Percentiles rank a stretch among this genome's conserved stretches.
Conservation (phyloP, 257 asterid species). For the Jasminum sambac region DNA sequence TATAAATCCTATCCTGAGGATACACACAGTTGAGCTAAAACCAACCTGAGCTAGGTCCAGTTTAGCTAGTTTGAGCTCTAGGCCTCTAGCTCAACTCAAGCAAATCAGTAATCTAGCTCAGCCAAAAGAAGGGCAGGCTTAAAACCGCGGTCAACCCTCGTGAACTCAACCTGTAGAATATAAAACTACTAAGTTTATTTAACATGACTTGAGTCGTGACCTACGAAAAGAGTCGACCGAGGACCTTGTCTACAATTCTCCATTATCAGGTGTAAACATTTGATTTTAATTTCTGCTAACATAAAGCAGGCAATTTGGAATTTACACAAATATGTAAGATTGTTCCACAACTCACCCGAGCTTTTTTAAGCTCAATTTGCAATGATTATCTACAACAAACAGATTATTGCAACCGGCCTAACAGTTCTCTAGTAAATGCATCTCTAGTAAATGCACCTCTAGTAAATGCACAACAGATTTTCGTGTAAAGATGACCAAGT, state of each 20-base stretch:
- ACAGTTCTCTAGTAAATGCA: not conserved
- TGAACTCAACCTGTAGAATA: not conserved
- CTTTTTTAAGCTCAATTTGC: no score
- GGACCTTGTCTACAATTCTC: not conserved
- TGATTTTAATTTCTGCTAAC: not conserved
- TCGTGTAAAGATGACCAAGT: not conserved
- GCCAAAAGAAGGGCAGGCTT: not conserved
- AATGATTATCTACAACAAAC: not conserved
- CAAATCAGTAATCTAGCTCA: not conserved
- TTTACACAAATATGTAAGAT: not conserved
- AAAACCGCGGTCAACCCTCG: not conserved
- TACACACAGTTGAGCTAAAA: not conserved
- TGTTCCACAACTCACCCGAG: not conserved
- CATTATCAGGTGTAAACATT: not conserved
- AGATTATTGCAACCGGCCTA: not conserved
- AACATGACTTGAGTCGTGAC: not conserved
- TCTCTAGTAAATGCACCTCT: no score
- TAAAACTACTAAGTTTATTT: not conserved
- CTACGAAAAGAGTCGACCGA: not conserved
- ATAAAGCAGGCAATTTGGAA: not conserved
- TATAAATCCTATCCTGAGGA: not conserved
- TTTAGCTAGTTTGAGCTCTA: not conserved
- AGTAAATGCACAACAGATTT: not conserved
- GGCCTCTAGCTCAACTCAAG: no score
- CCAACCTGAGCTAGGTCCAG: not conserved